Evolutionary conservation across 495 filamentous ascomycete species (phyloP).

Genomic region (Pyrenula aspistea): DNA sequence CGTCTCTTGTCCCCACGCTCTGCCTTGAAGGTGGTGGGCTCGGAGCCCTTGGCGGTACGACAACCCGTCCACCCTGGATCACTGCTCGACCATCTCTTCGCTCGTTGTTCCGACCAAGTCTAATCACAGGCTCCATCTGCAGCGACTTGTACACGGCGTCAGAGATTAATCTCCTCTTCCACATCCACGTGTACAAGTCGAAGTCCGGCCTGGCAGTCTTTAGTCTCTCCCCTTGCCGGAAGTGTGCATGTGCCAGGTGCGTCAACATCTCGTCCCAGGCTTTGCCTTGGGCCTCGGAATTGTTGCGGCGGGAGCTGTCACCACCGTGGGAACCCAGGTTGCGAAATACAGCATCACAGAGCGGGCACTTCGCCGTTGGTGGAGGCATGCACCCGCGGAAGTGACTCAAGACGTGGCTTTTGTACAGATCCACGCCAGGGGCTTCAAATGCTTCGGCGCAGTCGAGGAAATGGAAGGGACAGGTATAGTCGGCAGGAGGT

Average conservation of each 20-base stretch:
- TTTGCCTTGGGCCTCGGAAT: background rate
- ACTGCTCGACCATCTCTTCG: background rate
- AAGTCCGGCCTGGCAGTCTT: constrained; percentile 6
- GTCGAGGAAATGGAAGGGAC: background rate
- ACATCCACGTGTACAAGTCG: constrained; percentile 8
- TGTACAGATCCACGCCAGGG: background rate
- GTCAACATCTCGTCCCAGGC: background rate
- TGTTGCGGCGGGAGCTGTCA: background rate
- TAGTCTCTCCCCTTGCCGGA: background rate
- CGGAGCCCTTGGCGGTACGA: background rate
- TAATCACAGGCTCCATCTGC: background rate
- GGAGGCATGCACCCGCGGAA: background rate
- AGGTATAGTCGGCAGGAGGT: background rate
- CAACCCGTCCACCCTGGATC: background rate
- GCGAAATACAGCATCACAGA: background rate
- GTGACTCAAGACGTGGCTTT: background rate
- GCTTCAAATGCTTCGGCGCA: background rate
- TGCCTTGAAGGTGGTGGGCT: background rate
- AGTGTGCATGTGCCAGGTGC: background rate
- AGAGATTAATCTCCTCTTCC: constrained; percentile 5
- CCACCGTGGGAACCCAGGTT: background rate
- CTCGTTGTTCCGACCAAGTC: background rate
- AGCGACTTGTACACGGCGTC: background rate
- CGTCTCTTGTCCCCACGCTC: background rate
- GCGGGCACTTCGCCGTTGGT: background rate